Percentiles rank a stretch among this genome's conserved stretches.
These are phyloP conservation scores for Macrolepiota albuminosa DNA, from an alignment of 768 basidiomycete genomes.

Conservation along the genomic window DNA sequence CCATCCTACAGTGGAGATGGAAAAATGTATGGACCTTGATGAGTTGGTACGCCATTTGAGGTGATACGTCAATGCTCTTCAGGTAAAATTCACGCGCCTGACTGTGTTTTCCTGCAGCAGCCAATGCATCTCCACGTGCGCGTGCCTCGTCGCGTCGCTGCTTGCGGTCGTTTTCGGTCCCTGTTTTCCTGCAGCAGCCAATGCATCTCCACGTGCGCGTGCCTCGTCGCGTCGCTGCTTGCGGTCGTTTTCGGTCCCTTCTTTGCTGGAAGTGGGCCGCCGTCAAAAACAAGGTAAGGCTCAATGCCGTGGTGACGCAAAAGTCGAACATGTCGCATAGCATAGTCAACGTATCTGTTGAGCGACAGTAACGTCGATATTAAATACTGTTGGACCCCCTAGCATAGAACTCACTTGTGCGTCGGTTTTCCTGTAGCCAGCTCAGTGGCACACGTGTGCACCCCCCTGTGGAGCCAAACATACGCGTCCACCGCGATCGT, in stretches of 20 bases:
- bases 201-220: conserved; percentile 63
- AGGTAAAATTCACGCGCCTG: conserved; percentile 87
- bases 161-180: conserved; percentile 79
- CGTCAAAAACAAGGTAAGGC: conserved; percentile 95
- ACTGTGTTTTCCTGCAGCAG: conserved; percentile 69
- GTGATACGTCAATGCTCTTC: conserved; percentile 93
- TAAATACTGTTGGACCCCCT: background rate
- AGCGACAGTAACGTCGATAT: background rate
- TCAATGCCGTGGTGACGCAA: conserved; percentile 78
- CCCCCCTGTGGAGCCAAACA: conserved; percentile 88
- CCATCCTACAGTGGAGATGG: background rate
- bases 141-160: conserved; percentile 73
- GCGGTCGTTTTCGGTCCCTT: conserved; percentile 79
- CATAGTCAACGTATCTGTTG: conserved; percentile 92
- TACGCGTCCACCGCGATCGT: conserved; percentile 93
- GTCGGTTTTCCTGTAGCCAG: conserved; percentile 82
- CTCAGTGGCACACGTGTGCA: conserved; percentile 87
- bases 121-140: conserved; percentile 64
- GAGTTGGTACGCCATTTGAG: conserved; percentile 95
- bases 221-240: conserved; percentile 73
- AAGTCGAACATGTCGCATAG: conserved; percentile 87
- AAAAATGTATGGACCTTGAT: conserved; percentile 66
- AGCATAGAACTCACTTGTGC: conserved; percentile 57
- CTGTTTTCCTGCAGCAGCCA: conserved; percentile 77
- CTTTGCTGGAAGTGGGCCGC: conserved; percentile 94